A percentile compares a stretch with the other conserved stretches of the same genome.
Evolutionary conservation across 352 stramenopile genomes (phyloP).

Genomic region (Vaucheria bursata): DNA sequence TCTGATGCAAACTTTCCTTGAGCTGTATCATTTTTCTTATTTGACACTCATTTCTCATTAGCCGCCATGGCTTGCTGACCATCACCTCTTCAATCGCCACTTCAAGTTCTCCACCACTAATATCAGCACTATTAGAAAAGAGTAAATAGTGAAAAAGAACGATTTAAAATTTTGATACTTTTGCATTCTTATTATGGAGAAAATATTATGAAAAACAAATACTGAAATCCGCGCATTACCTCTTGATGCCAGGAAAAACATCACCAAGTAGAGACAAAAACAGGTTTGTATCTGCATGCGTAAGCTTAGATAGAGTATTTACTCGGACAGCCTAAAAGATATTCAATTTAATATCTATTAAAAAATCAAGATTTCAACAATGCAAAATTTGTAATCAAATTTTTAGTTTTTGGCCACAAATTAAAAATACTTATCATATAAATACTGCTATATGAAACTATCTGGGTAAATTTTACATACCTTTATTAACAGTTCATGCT

Average conservation of each 20-base stretch:
- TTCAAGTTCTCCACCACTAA: constrained; percentile 58
- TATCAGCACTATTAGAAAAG: neutral
- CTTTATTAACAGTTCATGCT: no score
- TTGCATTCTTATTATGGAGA: no score
- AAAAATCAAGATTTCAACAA: no score
- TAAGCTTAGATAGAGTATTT: constrained; percentile 89
- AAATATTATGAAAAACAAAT: no score
- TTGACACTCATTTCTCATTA: constrained; percentile 69
- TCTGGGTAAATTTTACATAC: no score
- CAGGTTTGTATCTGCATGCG: constrained; percentile 71
- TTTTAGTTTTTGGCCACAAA: neutral
- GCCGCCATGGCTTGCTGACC: constrained; percentile 69
- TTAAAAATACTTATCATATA: no score
- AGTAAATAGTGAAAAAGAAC: no score
- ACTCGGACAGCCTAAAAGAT: constrained; percentile 67
- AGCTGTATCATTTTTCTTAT: constrained; percentile 87
- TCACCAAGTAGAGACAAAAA: constrained; percentile 83
- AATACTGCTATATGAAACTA: no score
- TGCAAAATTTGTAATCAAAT: constrained; percentile 20
- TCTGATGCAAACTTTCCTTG: constrained; percentile 84
- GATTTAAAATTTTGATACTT: no score
- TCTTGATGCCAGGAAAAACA: constrained; percentile 78
- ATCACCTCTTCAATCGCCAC: constrained; percentile 78
- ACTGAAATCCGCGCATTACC: no score
- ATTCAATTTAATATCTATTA: constrained; percentile 58